A percentile compares a stretch with the other conserved stretches of the same genome.
Evolutionary conservation across 164 flowering plant genomes (phyloP).

Genomic region (Vitis rupestris): DNA sequence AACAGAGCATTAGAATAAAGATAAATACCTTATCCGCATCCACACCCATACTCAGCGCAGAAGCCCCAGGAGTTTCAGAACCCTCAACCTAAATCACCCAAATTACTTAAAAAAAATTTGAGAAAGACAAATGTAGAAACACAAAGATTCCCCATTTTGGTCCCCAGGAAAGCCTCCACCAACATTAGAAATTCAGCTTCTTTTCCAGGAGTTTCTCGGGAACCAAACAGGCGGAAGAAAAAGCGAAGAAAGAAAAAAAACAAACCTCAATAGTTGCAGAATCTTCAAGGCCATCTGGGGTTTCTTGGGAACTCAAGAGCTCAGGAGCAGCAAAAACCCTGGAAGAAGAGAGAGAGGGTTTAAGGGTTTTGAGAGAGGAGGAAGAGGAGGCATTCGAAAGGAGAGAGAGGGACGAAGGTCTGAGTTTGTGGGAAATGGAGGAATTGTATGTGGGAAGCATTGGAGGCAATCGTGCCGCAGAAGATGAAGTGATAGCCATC

Average conservation of each 20-base stretch:
- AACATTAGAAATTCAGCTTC: background rate
- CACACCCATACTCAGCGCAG: slow-evolving; percentile 38
- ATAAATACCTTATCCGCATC: slow-evolving; percentile 57
- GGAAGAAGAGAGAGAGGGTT: slow-evolving; percentile 18
- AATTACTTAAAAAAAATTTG: background rate
- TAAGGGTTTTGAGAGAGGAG: slow-evolving; percentile 19
- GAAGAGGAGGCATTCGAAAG: slow-evolving; percentile 15
- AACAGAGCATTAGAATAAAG: background rate
- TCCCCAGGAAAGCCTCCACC: no score
- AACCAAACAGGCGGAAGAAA: background rate
- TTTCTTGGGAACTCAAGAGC: slow-evolving; percentile 39
- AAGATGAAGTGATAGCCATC: slow-evolving; percentile 57
- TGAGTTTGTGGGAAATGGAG: slow-evolving; percentile 26
- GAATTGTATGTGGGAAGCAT: slow-evolving; percentile 31
- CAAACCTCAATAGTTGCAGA: slow-evolving; percentile 34
- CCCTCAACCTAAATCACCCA: slow-evolving; percentile 34
- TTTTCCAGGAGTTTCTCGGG: background rate
- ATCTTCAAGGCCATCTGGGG: slow-evolving; percentile 26
- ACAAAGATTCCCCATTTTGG: no score
- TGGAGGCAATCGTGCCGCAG: slow-evolving; percentile 40
- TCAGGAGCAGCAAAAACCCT: slow-evolving; percentile 70
- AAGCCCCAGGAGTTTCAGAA: slow-evolving; percentile 39
- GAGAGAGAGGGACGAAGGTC: slow-evolving; percentile 25
- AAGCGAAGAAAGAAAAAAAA: background rate
- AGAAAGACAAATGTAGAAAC: no score